Conservation (phyloP, 306 rosid species). For the Vigna trinervia region DNA sequence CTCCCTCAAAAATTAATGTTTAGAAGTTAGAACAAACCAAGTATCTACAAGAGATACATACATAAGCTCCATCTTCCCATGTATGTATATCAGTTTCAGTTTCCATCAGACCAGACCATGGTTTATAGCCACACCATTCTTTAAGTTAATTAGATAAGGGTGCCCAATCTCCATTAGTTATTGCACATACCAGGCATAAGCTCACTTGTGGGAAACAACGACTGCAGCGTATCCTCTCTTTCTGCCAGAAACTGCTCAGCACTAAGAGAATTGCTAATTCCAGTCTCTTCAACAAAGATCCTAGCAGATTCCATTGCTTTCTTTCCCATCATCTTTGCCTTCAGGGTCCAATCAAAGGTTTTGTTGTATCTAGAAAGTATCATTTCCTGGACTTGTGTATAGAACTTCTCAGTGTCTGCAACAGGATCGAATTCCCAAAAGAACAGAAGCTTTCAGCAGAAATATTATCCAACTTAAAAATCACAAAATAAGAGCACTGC, state of each 20-base stretch:
- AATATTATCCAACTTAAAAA: neutral
- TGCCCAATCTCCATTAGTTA: constrained; percentile 4
- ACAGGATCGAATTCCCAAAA: constrained; percentile 32
- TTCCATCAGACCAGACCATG: neutral
- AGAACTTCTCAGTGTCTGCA: constrained; percentile 89
- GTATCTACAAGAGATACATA: neutral
- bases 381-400: constrained; percentile 82
- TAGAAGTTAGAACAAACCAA: neutral
- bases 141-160: neutral
- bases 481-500: neutral
- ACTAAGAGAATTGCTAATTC: constrained; percentile 68
- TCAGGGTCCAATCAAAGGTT: constrained; percentile 89
- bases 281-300: constrained; percentile 82
- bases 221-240: constrained; percentile 76
- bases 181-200: constrained; percentile 77
- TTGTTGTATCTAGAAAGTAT: constrained; percentile 81
- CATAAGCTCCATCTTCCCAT: neutral
- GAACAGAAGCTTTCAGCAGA: neutral
- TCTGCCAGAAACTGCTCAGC: constrained; percentile 82
- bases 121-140: neutral
- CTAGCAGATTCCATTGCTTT: constrained; percentile 91
- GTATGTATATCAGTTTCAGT: neutral
- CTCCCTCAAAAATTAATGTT: neutral
- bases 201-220: constrained; percentile 76
- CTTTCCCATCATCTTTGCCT: constrained; percentile 94